phyloP scores from a whole-genome alignment of 768 basidiomycete species.

The Russula brevipes region DNA sequence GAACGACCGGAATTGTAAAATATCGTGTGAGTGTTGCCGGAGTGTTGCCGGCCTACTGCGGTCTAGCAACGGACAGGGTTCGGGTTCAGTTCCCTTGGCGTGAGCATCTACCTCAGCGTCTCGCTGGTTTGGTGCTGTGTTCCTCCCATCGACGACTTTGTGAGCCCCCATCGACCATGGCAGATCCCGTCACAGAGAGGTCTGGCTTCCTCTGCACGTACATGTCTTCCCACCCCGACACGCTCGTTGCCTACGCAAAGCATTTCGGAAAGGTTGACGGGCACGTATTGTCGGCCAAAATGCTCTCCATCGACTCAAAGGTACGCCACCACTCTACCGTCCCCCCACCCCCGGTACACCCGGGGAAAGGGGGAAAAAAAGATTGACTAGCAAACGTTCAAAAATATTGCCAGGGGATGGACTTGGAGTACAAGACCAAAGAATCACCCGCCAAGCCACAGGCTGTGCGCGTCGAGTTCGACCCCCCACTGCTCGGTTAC shows the following conservation, averaged over 20 bases:
- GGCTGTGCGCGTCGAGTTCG: constrained; percentile 51
- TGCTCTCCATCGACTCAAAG: constrained; percentile 65
- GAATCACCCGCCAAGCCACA: constrained; percentile 38
- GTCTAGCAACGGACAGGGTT: too few species aligned
- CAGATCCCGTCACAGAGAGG: constrained; percentile 70
- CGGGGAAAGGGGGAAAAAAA: too few species aligned
- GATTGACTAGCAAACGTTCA: too few species aligned
- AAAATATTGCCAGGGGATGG: constrained; percentile 51
- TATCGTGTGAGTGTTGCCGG: too few species aligned
- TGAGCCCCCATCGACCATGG: constrained; percentile 35
- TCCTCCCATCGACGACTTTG: too few species aligned
- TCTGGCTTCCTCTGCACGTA: constrained; percentile 77
- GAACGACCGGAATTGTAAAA: too few species aligned
- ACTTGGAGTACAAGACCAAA: constrained; percentile 56
- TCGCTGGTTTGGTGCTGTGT: too few species aligned
- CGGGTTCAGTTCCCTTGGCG: too few species aligned
- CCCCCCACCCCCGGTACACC: too few species aligned
- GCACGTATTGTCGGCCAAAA: constrained; percentile 56
- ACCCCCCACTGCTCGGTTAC: constrained; percentile 68
- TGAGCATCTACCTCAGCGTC: too few species aligned
- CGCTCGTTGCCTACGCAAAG: constrained; percentile 77
- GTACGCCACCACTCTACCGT: constrained; percentile 33
- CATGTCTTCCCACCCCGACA: constrained; percentile 81
- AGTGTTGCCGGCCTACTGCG: too few species aligned
- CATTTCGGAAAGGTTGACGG: constrained; percentile 62